phyloP scores from a whole-genome alignment of 2,329 filamentous ascomycete species.

The Trichoderma citrinoviride region DNA sequence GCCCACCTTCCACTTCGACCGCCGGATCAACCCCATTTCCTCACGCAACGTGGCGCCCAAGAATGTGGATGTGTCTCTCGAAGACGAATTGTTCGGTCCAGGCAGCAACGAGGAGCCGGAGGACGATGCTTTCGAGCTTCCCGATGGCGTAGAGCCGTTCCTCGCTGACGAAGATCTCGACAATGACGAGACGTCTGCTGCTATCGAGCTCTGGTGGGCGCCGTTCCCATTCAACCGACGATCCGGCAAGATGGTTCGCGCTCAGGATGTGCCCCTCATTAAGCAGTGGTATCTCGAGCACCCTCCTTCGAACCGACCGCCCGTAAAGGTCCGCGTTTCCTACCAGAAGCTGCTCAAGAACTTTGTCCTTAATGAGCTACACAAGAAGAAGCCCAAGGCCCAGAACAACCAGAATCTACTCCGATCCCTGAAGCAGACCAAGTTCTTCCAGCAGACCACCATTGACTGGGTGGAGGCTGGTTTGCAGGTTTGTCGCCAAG shows the following conservation, averaged over 20 bases:
- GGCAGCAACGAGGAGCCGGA: slow-evolving; percentile 72
- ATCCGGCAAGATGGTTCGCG: slow-evolving; percentile 92
- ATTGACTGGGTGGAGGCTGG: slow-evolving; percentile 99
- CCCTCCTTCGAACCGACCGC: slow-evolving; percentile 77
- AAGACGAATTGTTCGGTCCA: slow-evolving; percentile 86
- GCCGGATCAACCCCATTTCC: slow-evolving; percentile 96
- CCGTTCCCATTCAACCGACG: slow-evolving; percentile 93
- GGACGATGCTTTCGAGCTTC: slow-evolving; percentile 82
- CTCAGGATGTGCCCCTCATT: slow-evolving; percentile 92
- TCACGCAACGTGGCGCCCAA: slow-evolving; percentile 90
- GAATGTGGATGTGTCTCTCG: slow-evolving; percentile 87
- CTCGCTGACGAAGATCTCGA: slow-evolving; percentile 85
- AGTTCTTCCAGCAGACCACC: slow-evolving; percentile 99
- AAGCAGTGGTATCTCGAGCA: slow-evolving; percentile 99
- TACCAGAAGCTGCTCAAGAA: slow-evolving; percentile 98
- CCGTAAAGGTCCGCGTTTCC: slow-evolving; percentile 95
- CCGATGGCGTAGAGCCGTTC: slow-evolving; percentile 79
- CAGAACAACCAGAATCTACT: slow-evolving; percentile 92
- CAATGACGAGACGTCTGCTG: slow-evolving; percentile 83
- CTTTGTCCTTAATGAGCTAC: slow-evolving; percentile 92
- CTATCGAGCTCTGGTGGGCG: slow-evolving; percentile 96
- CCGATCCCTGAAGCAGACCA: slow-evolving; percentile 87
- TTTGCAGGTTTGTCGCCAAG: slow-evolving; percentile 94
- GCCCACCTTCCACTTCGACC: slow-evolving; percentile 96
- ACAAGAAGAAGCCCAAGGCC: slow-evolving; percentile 93